phyloP scores from a whole-genome alignment of 129 eudicot species.

The Helianthus annuus region HanXRQr2.0-SUNRISE NC_035448.2:97233789-97234288 shows the following conservation, averaged over 20 bases:
- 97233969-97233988: slow-evolving; percentile 40
- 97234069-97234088: slow-evolving; percentile 39
- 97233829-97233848: slow-evolving; percentile 54
- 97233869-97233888: slow-evolving; percentile 85
- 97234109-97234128: slow-evolving; percentile 58
- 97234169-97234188: slow-evolving; percentile 36
- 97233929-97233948: slow-evolving; percentile 69
- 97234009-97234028: slow-evolving; percentile 42
- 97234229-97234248: slow-evolving; percentile 53
- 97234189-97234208: slow-evolving; percentile 43
- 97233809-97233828: slow-evolving; percentile 52
- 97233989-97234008: slow-evolving; percentile 26
- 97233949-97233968: slow-evolving; percentile 42
- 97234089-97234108: slow-evolving; percentile 44
- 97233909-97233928: slow-evolving; percentile 40
- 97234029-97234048: slow-evolving; percentile 37
- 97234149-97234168: slow-evolving; percentile 54
- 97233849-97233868: slow-evolving; percentile 59
- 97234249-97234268: slow-evolving; percentile 66
- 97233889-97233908: slow-evolving; percentile 62
- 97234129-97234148: slow-evolving; percentile 83
- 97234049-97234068: slow-evolving; percentile 41
- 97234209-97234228: slow-evolving; percentile 39
- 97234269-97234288: slow-evolving; percentile 34
- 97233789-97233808: slow-evolving; percentile 47